These are phyloP conservation scores for Luffa acutangula DNA, from an alignment of 306 rosid genomes.

Conservation along the genomic window DNA sequence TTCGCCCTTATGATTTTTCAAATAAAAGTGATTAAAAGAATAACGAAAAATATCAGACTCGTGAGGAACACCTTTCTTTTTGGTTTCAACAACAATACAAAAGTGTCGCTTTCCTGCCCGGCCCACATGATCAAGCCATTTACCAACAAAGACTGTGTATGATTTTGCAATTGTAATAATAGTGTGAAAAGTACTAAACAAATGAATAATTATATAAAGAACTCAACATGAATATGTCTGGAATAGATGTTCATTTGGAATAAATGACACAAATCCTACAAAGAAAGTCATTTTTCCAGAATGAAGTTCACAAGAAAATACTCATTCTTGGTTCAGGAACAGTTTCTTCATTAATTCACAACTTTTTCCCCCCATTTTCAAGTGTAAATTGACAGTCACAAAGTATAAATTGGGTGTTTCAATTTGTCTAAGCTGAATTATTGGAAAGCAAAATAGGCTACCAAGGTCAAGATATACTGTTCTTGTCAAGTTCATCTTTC, in stretches of 20 bases:
- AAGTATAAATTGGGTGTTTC: background rate
- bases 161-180: background rate
- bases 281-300: background rate
- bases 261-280: background rate
- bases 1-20: background rate
- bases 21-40: background rate
- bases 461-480: slow-evolving; percentile 2
- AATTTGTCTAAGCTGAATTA: slow-evolving; percentile 1
- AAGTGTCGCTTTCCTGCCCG: background rate
- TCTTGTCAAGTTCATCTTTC: background rate
- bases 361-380: background rate
- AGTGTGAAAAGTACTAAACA: background rate
- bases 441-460: background rate
- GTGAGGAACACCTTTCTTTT: background rate
- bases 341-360: background rate
- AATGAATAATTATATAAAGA: background rate
- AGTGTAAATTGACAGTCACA: background rate
- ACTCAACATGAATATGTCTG: background rate
- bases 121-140: background rate
- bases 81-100: background rate
- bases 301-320: background rate
- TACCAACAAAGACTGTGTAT: background rate
- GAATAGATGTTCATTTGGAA: background rate
- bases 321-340: background rate
- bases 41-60: background rate